Base-by-base conservation (phyloP, 1,284 basidiomycete genomes). In the Sporisorium sorghi region DNA sequence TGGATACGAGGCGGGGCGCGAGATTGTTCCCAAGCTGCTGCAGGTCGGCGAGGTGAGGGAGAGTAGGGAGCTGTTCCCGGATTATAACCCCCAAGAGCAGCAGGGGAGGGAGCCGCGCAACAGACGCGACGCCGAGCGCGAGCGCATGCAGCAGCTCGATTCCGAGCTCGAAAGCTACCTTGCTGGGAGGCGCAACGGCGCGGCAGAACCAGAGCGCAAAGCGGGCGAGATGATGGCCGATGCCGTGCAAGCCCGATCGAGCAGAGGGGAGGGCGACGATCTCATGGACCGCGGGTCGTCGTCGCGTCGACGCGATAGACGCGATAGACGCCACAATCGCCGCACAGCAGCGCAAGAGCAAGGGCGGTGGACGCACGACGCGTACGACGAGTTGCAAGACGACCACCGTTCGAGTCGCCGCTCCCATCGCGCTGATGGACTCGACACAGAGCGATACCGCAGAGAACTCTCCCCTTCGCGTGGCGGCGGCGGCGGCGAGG, bases 21-120 rank as follows among this genome's bases (percentile, higher is more conserved):
- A 84, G 23, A 78, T 84, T 26, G 83, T 84, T 1, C 70, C 81
- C 42, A 77, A 74, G 21, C 65, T 82, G 35, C 47, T 84, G 12
- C 56, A 79, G 8, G 76, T 84, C 0, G 82, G 80, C 17, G 73
- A 77, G 28, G 57, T 61, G 15, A n/a, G 43, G 2, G 73, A 73
- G 33, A 57, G 57, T 12, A 50, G 44, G 0, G 78, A 80, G 62
- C 60, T 78, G 30, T 78, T 66, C 59, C 77, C 68, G 8, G 65
- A 67, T 35, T 62, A 64, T 42, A 52, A 64, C 50, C 48, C 68
- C 5, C 24, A 49, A 6, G 52, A 52, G 26, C 62, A 24, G 24
- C 50, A n/a, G n/a, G n/a, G n/a, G n/a, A n/a, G 24, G 15, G n/a
- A 37, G 17, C 5, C 35, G 14, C 12, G 15, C 7, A 19, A 23